Conservation (phyloP, 768 basidiomycete genomes). For the Tylopilus cervinicoccineus region DNA sequence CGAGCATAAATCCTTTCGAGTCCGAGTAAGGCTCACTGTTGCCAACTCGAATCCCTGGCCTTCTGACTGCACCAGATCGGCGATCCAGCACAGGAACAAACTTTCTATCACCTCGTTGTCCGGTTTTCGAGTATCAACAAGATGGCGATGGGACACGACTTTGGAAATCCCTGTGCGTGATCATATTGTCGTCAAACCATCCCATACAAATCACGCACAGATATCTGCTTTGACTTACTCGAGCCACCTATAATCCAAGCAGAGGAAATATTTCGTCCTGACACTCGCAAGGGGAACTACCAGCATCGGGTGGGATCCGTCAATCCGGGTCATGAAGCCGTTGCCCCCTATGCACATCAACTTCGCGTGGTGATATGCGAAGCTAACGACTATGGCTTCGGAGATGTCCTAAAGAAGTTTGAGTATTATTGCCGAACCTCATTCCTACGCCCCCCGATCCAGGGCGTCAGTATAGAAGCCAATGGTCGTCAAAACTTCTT, state of each 20-base stretch:
- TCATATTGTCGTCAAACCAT: slow-evolving; percentile 1
- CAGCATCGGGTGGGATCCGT: slow-evolving; percentile 57
- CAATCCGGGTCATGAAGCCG: slow-evolving; percentile 50
- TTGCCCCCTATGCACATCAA: slow-evolving; percentile 72
- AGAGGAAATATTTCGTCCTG: slow-evolving; percentile 52
- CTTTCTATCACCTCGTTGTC: slow-evolving; percentile 49
- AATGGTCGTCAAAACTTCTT: slow-evolving; percentile 47
- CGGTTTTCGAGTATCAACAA: slow-evolving; percentile 55
- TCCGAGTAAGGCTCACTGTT: slow-evolving; percentile 42
- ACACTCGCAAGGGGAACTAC: slow-evolving; percentile 31
- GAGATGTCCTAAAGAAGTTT: slow-evolving; percentile 45
- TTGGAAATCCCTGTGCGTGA: slow-evolving; percentile 56
- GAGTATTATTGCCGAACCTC: slow-evolving; percentile 49
- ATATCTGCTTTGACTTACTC: slow-evolving; percentile 63
- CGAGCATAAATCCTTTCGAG: slow-evolving; percentile 60
- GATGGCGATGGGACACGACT: slow-evolving; percentile 58
- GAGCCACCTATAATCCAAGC: slow-evolving; percentile 63
- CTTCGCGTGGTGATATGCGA: slow-evolving; percentile 59
- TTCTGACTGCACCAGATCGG: slow-evolving; percentile 45
- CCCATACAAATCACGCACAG: slow-evolving; percentile 32
- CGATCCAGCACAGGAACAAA: slow-evolving; percentile 47
- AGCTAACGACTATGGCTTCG: slow-evolving; percentile 33
- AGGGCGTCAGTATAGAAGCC: slow-evolving; percentile 45
- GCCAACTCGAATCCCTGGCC: not conserved
- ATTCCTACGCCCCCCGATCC: slow-evolving; percentile 36